Percentiles rank a stretch among this genome's conserved stretches.
Conservation (phyloP, 139 green algal genomes). For the Chlorella sp. region DNA sequence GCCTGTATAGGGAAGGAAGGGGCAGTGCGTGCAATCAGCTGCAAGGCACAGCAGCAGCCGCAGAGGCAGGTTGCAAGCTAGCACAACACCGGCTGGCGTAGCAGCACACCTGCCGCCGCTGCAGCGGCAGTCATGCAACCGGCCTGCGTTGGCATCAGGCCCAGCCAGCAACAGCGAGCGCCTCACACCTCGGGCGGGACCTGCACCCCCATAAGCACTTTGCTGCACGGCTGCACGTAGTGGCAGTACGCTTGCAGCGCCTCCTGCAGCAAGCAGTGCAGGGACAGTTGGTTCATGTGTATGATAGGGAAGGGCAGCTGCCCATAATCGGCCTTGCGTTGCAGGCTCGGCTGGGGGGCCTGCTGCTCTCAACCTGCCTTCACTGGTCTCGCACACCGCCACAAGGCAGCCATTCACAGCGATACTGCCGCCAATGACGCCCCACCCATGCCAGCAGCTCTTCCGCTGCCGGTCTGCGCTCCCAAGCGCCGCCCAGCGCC, state of each 20-base stretch:
- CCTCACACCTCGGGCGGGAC: constrained; percentile 51
- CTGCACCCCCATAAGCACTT: constrained; percentile 45
- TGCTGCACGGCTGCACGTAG: constrained; percentile 30
- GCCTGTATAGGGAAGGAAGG: background rate
- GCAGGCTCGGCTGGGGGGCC: no score
- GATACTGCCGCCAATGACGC: background rate
- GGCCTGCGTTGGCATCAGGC: no score
- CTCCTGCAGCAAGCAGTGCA: constrained; percentile 32
- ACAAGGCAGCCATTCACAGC: background rate
- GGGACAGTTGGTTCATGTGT: no score
- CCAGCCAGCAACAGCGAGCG: no score
- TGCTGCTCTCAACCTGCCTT: no score
- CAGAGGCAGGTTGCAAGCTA: background rate
- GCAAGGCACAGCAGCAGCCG: background rate
- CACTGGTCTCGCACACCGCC: no score
- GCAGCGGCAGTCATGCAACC: background rate
- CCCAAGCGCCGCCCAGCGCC: no score
- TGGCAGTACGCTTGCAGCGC: constrained; percentile 38
- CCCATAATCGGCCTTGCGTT: constrained; percentile 22
- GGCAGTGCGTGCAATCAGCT: background rate
- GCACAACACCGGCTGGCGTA: background rate
- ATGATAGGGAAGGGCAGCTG: no score
- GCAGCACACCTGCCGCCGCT: background rate
- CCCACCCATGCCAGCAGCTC: no score
- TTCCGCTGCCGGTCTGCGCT: no score